Evolutionary conservation across 2,329 filamentous ascomycete genomes (phyloP).

Genomic region (Arthrobotrys musiformis): DNA sequence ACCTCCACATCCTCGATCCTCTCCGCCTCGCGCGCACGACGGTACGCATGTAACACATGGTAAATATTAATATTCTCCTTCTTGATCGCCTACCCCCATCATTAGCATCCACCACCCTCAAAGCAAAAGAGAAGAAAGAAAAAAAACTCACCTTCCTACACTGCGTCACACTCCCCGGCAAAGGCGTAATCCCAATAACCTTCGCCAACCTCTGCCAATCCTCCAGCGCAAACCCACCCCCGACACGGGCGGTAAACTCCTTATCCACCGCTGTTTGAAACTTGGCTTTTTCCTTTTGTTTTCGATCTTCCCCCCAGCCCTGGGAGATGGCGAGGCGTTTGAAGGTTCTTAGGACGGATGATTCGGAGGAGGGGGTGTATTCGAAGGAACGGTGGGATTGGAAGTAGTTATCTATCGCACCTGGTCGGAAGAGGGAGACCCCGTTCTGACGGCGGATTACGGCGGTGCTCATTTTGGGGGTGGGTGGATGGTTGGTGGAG

Average conservation of each 20-base stretch:
- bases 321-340: slow-evolving; percentile 38
- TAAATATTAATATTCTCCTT: slow-evolving; percentile 52
- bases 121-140: not conserved
- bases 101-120: not conserved
- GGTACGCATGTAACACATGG: slow-evolving; percentile 44
- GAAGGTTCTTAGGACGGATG: slow-evolving; percentile 36
- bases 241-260: slow-evolving; percentile 40
- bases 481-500: not conserved
- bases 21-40: slow-evolving; percentile 15
- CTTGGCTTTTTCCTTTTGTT: slow-evolving; percentile 6
- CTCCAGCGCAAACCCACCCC: slow-evolving; percentile 1
- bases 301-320: slow-evolving; percentile 7
- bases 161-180: slow-evolving; percentile 39
- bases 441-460: not conserved
- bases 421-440: slow-evolving; percentile 35
- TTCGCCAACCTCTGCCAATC: slow-evolving; percentile 50
- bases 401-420: slow-evolving; percentile 38
- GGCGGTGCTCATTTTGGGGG: not conserved
- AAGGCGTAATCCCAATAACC: slow-evolving; percentile 39
- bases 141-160: slow-evolving; percentile 29
- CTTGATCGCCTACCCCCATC: slow-evolving; percentile 21
- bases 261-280: slow-evolving; percentile 37
- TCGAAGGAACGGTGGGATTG: slow-evolving; percentile 6
- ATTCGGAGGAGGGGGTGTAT: slow-evolving; percentile 20
- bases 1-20: slow-evolving; percentile 21